Base-by-base conservation (phyloP, 345 rosid species). In the Aurinia saxatilis region DNA sequence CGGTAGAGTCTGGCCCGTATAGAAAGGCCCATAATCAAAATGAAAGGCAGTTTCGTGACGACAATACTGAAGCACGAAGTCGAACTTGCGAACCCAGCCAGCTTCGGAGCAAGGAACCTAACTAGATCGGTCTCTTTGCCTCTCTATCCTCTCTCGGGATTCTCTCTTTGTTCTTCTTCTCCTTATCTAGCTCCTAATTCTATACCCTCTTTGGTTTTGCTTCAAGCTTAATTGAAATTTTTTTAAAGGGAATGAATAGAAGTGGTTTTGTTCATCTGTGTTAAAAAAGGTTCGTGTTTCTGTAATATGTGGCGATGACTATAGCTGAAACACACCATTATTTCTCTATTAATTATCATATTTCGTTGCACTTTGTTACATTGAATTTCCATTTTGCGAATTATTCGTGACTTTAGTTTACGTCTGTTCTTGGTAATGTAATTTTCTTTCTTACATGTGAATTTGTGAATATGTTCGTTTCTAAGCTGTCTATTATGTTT, bases 201-300 rank as follows among this genome's bases (percentile, higher is more conserved):
- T 7, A 17, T 52, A 35, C 52, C 38, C 17, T 45, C 41, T 36
- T 29, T 67, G 65, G 58, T 15, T 36, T 29, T 67, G 65, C 65
- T 15, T 8, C 52, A 10, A 52, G 23, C 54, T 35, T 30, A 29
- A 25, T 68, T 60, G 21, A 37, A 11, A 11, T 3, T 18, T 7
- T 29, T 12, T 8, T 3, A 50, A 9, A 40, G 36, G 57, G 62
- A 58, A 65, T 72, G 75, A 65, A 35, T 38, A 50, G 8, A 72
- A 36, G 45, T 36, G 31, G 30, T 52, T 50, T 66, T 57, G 37
- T 50, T 14, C 70, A 50, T 65, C 65, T 59, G 57, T 65, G 30
- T 58, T 57, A 51, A 50, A n/a, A n/a, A n/a, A 65, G 75, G 75
- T 72, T 58, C 23, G 71, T 71, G 54, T 65, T 63, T 25, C 17